Evolutionary conservation across 2,329 filamentous ascomycete genomes (phyloP).

Genomic region (Lasiodiplodia theobromae): DNA sequence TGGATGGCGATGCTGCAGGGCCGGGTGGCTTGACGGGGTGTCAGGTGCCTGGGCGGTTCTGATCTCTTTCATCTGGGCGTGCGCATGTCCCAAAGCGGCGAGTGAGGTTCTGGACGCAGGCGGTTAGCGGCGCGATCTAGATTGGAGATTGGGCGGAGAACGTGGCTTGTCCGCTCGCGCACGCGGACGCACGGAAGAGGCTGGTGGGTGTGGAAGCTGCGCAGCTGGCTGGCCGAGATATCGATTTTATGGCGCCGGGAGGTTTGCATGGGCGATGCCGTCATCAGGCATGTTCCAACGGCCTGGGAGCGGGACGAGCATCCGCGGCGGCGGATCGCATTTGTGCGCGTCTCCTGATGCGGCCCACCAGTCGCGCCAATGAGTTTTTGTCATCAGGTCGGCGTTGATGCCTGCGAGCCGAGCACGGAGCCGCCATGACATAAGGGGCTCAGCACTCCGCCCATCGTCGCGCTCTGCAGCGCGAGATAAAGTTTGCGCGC

Average conservation of each 20-base stretch:
- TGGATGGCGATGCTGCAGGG: not conserved
- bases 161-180: conserved; percentile 1
- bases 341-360: conserved; percentile 11
- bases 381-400: conserved; percentile 6
- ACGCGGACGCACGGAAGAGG: conserved; percentile 7
- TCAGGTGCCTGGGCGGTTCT: not conserved
- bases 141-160: not conserved
- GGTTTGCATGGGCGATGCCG: conserved; percentile 5
- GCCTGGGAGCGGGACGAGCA: conserved; percentile 21
- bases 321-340: conserved; percentile 9
- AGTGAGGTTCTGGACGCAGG: not conserved
- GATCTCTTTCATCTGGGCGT: not conserved
- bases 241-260: not conserved
- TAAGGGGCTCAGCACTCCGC: not conserved
- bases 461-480: not conserved
- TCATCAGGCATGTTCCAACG: conserved; percentile 14
- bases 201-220: not conserved
- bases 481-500: not conserved
- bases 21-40: not conserved
- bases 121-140: conserved; percentile 5
- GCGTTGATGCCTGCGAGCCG: not conserved
- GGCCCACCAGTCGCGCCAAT: not conserved
- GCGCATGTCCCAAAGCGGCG: not conserved
- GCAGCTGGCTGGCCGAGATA: conserved; percentile 8
- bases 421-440: conserved; percentile 1